Evolutionary conservation across 1,284 basidiomycete genomes (phyloP), one percentile per base, ranked within the genome.

Genomic region (Irpex sp.): DNA sequence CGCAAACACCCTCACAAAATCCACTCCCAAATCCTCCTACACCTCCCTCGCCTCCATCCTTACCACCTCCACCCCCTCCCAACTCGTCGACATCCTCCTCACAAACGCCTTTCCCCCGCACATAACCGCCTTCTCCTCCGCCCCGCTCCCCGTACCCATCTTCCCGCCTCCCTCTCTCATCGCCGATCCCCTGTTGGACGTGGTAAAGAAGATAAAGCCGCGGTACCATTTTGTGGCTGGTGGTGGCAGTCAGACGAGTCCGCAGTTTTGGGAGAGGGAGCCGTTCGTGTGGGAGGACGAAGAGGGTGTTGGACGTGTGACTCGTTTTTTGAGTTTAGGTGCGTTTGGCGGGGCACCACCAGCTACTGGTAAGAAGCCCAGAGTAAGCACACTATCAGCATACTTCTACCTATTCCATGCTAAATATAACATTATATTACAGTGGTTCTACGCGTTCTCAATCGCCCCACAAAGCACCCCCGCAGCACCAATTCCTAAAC

Each of bases 201-300:
- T 91, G 0, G 78, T 93, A 14, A 77, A 79, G 48, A 80, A 80
- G 63, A 81, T 80, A 54, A 88, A 87, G 66, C 90, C 92, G 1
- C 81, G 88, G 55, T 94, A 94, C 73, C 88, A 93, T 69, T 91
- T 94, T 69, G 79, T 86, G 16, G 86, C 82, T 64, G 82, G 82
- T 54, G 83, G 76, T 59, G 85, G 79, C 42, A 47, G 55, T 14
- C 36, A 58, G 39, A 35, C 28, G 8, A 82, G 80, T 14, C 80
- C 86, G 0, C 79, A 79, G 63, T 98, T 95, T 73, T 97, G 94
- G 94, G 95, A 98, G 72, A 79, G 94, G 58, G 94, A 96, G 66
- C 94, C 95, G 2, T 95, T 87, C 71, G 74, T 83, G 4, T 97
- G 94, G 94, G 82, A 85, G 37, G 87, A n/a, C n/a, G n/a, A 5